Evolutionary conservation across 164 flowering plant genomes (phyloP).

Genomic region (Amborella trichopoda): DNA sequence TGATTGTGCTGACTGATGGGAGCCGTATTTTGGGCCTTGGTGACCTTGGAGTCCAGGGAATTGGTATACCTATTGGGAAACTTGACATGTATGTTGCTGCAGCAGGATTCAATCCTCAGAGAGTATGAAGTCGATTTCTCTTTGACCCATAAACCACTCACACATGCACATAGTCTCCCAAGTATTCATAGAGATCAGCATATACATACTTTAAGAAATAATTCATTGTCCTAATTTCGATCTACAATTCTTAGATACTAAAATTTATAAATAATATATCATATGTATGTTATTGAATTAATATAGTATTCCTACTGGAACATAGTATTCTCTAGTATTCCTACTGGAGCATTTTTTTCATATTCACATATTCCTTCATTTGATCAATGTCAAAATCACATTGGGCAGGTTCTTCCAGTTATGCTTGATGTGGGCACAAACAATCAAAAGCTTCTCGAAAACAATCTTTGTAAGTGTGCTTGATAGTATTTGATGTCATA

Average conservation of each 20-base stretch:
- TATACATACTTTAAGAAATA: too few species aligned
- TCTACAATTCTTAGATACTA: too few species aligned
- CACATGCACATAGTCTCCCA: neutral
- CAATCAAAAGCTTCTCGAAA: slow-evolving; percentile 81
- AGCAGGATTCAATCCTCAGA: slow-evolving; percentile 94
- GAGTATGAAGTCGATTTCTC: slow-evolving; percentile 32
- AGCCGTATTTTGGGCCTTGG: slow-evolving; percentile 99
- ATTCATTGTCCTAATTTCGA: too few species aligned
- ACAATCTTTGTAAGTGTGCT: slow-evolving; percentile 76
- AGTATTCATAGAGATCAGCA: neutral
- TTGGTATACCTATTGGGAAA: slow-evolving; percentile 96
- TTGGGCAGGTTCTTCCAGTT: slow-evolving; percentile 72
- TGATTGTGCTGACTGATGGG: slow-evolving; percentile 98
- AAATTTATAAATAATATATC: too few species aligned
- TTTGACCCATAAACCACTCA: neutral
- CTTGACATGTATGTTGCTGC: slow-evolving; percentile 99
- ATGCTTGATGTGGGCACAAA: slow-evolving; percentile 98
- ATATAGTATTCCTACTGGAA: too few species aligned
- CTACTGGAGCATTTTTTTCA: neutral
- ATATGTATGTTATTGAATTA: too few species aligned
- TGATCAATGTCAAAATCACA: slow-evolving; percentile 6
- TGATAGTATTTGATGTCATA: too few species aligned
- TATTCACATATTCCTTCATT: neutral
- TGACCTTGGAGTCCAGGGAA: slow-evolving; percentile 99
- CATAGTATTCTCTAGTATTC: neutral